Evolutionary conservation across 2,329 filamentous ascomycete species (phyloP), one percentile per base, ranked within the genome.

Genomic region (Fusarium sambucinum): DNA sequence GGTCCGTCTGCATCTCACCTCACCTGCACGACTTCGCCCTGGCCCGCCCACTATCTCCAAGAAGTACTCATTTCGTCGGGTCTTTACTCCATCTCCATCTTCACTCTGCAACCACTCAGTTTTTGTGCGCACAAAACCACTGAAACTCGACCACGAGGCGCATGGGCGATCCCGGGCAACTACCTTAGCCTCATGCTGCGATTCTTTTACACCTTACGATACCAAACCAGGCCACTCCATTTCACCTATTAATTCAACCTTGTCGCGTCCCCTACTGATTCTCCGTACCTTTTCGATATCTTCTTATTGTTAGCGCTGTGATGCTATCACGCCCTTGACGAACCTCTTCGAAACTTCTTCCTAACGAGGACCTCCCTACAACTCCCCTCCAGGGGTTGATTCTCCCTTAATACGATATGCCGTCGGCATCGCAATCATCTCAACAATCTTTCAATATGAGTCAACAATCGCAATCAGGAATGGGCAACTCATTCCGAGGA

Each of bases 361-460:
- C 12, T 16, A 16, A n/a, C 45, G 21, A 64, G 23, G 21, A 32
- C 41, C 25, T 38, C 13, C 37, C 53, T 53, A 32, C 19, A 53
- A 35, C 30, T 23, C 30, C 23, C 44, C 41, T 21, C 19, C 29
- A 40, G 37, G 44, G 35, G 29, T n/a, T 32, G 44, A 45, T 41
- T 17, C 33, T 32, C 41, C 40, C 16, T 45, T 37, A 45, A 47
- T 44, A 52, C 57, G 72, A 66, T 52, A 80, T 80, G 77, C 75
- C 80, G 57, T 80, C 80, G 55, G 81, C 83, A 74, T 83, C 83
- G 59, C 84, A 85, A 74, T 81, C 85, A 6, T 86, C 85, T 10
- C 86, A 88, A 64, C 84, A 86, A 55, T 86, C 86, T 47, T 87
- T 87, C 74, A 78, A 78, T 66, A 85, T 87, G 84, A 88, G 84